phyloP scores from a whole-genome alignment of 257 asterid genomes.

The Knoxia roxburghii region DNA sequence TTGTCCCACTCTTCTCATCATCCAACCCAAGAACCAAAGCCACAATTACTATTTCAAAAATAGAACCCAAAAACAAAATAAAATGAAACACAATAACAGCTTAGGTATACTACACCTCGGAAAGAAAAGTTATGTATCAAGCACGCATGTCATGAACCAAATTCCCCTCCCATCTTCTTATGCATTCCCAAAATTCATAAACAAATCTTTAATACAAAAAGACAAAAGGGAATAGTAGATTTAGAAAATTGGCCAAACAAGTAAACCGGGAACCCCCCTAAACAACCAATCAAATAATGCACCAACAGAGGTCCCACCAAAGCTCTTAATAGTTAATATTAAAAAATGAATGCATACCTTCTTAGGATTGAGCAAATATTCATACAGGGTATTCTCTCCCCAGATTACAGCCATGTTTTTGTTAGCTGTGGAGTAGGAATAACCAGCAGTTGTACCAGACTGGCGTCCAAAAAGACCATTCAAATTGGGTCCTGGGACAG shows the following conservation, averaged over 20 bases:
- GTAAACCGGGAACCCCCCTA: neutral
- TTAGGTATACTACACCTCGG: neutral
- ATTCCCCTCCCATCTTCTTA: neutral
- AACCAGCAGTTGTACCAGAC: constrained; percentile 91
- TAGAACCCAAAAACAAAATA: neutral
- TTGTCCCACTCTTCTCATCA: neutral
- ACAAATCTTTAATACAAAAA: neutral
- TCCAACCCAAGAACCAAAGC: neutral
- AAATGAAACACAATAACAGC: neutral
- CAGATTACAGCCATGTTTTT: constrained; percentile 81
- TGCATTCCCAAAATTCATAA: neutral
- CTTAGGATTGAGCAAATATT: constrained; percentile 87
- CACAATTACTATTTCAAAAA: neutral
- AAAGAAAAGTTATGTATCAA: neutral
- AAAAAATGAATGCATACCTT: constrained; percentile 50
- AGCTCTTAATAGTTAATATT: too few species aligned
- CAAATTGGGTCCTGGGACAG: constrained; percentile 77
- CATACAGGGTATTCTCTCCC: constrained; percentile 88
- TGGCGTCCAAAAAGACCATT: constrained; percentile 91
- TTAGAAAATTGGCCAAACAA: neutral
- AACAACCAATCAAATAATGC: neutral
- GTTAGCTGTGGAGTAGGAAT: constrained; percentile 89
- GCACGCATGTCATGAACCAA: neutral
- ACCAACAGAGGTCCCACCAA: too few species aligned
- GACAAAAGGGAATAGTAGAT: neutral